A percentile compares a stretch with the other conserved stretches of the same genome.
Evolutionary conservation across 306 rosid genomes (phyloP).

Genomic region (Cercis canadensis): DNA sequence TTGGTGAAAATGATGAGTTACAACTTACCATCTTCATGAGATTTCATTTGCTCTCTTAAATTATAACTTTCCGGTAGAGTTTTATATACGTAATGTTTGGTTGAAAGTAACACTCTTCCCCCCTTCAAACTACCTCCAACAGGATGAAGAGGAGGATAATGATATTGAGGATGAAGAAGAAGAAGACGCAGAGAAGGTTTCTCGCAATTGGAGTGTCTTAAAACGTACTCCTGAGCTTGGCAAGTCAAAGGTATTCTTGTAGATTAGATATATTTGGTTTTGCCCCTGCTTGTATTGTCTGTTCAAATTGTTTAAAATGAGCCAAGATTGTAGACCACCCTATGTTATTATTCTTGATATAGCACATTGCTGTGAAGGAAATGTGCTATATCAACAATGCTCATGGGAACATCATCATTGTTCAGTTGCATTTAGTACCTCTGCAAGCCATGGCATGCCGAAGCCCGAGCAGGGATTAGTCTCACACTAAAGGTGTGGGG

Average conservation of each 20-base stretch:
- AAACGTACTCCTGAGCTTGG: constrained; percentile 74
- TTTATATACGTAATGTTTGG: constrained; percentile 3
- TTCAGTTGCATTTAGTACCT: not conserved
- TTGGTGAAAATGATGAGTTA: constrained; percentile 91
- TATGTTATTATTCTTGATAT: not conserved
- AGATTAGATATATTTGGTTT: constrained; percentile 17
- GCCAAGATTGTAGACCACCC: not conserved
- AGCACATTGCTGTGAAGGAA: not conserved
- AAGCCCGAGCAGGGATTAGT: no score
- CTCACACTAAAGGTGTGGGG: no score
- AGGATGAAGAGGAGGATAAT: constrained; percentile 87
- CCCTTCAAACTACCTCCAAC: constrained; percentile 23
- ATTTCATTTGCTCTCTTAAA: constrained; percentile 23
- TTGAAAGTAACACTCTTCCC: constrained; percentile 29
- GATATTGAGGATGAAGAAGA: constrained; percentile 62
- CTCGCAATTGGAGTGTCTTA: constrained; percentile 91
- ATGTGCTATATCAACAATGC: not conserved
- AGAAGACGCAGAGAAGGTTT: constrained; percentile 64
- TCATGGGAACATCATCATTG: not conserved
- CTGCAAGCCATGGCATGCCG: not conserved
- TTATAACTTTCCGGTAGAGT: not conserved
- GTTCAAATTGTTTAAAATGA: not conserved
- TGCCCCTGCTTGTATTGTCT: constrained; percentile 14
- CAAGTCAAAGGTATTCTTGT: constrained; percentile 74
- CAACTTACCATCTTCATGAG: constrained; percentile 12